Base-by-base conservation (phyloP, 2,329 filamentous ascomycete species). In the Colletotrichum tofieldiae region DNA sequence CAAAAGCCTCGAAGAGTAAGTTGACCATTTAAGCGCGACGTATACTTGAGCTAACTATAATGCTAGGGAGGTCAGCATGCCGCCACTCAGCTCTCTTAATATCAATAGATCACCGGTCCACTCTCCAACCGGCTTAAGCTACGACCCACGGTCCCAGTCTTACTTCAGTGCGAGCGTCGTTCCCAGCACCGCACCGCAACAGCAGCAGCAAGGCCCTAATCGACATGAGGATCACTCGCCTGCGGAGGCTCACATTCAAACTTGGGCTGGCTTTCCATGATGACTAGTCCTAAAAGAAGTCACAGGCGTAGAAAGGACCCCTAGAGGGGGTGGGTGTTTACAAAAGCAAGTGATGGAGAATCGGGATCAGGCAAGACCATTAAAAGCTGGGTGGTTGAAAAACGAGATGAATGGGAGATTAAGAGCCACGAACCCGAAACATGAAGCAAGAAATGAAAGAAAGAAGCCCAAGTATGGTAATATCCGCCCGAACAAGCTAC, bases 1-100 rank as follows among this genome's bases (percentile, higher is more conserved):
- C 0, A 90, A 92, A 75, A 90, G 91, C 65, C 81, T 98, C 43
- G 95, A 98, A 81, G 89, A 90, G 92, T 94, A 84, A 77, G 90
- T 81, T 16, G 14, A 11, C 14, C 49, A 71, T n/a, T 68, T 76
- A 49, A 52, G 41, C 80, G 47, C 37, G 60, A 49, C 23, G 3
- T 16, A 11, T 12, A 72, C 26, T 71, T n/a, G 37, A 63, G 26
- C 70, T 54, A 55, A 74, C 26, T 26, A 59, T 72, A 26, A 26
- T 26, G 20, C 5, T 41, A 88, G 87, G 69, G 87, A 89, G 74
- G 80, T 89, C 6, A 85, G 81, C 67, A 88, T 89, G 85, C 87
- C 87, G 0, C 82, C 86, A 0, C 77, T 89, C 6, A 83, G 85
- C 5, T 85, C 83, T 2, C 82, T 89, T 3, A 83, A 79, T 76